These are phyloP conservation scores for Candida insectorum DNA, from an alignment of 805 yeast species.

Conservation along the genomic window DNA sequence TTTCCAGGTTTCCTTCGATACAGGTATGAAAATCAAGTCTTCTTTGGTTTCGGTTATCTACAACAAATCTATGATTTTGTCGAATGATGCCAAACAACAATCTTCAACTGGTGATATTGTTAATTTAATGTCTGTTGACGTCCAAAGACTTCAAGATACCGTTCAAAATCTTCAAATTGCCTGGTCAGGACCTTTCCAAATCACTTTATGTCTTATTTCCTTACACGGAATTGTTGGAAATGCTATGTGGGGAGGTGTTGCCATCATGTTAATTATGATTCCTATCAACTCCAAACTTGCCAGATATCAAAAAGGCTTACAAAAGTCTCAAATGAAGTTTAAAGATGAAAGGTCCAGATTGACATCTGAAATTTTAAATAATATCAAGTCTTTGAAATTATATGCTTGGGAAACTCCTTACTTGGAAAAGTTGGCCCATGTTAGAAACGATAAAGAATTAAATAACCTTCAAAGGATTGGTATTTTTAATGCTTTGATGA, in stretches of 20 bases:
- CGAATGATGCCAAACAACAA: conserved; percentile 66
- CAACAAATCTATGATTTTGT: conserved; percentile 62
- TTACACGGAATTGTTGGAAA: conserved; percentile 73
- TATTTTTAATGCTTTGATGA: conserved; percentile 62
- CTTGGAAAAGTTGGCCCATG: conserved; percentile 64
- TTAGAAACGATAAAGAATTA: conserved; percentile 86
- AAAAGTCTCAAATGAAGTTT: conserved; percentile 80
- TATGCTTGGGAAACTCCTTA: conserved; percentile 96
- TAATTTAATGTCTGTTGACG: conserved; percentile 90
- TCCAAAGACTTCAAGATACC: conserved; percentile 82
- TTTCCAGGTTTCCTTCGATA: conserved; percentile 68
- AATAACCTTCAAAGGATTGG: conserved; percentile 73
- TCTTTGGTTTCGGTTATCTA: conserved; percentile 66
- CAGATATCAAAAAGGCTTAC: conserved; percentile 64
- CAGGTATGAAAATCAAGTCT: conserved; percentile 74
- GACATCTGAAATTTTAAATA: conserved; percentile 83
- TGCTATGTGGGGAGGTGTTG: conserved; percentile 96
- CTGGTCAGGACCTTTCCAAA: conserved; percentile 95
- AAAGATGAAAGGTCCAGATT: conserved; percentile 92
- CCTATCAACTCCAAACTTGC: conserved; percentile 76
- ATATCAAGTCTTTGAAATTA: conserved; percentile 86
- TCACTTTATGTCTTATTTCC: conserved; percentile 68
- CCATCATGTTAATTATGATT: conserved; percentile 70
- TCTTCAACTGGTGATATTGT: conserved; percentile 91
- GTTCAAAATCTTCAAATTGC: conserved; percentile 73